Base-by-base conservation (phyloP, 2,329 filamentous ascomycete genomes). In the Aplosporella prunicola region DNA sequence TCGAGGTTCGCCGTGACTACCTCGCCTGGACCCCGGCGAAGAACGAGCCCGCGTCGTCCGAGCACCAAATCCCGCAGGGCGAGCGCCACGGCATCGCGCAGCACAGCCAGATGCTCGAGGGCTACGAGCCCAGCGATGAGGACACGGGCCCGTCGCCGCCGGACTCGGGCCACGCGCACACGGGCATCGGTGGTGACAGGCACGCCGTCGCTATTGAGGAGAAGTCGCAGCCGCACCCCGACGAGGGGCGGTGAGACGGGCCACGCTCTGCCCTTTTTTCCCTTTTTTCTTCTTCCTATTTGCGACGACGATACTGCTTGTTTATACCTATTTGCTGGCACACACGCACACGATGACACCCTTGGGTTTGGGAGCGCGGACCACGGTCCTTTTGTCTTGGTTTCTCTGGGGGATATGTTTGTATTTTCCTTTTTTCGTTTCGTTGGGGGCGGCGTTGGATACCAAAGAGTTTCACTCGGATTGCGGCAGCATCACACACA, bases 1-100 rank as follows among this genome's bases (percentile, higher is more conserved):
- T 91, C 47, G 84, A 91, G 71, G 82, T 89, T 42, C 80, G 84
- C 55, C 78, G 84, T 52, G 84, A 91, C 63, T 91, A 88, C 69
- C 75, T 91, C 25, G 84, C 84, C 42, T 91, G 84, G 84, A 88
- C 82, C 20, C 84, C 84, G 1, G 77, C 80, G 22, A 80, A 80
- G 53, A 69, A 67, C 43, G 76, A 82, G 48, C 80, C 76, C 17
- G 68, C 71, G 33, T 60, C 69, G 41, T 65, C 72, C 44, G 74
- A 77, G 43, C 68, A 73, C 51, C 63, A 70, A 20, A 64, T 80
- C 36, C 80, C 82, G 11, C 76, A 82, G 53, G 67, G 68, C 28
- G 68, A 78, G 20, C 69, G 76, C 39, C 80, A 87, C 57, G 82
- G 81, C 43, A 83, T 85, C 47, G 68, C 69, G 42, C 73, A 80